Evolutionary conservation across 768 basidiomycete species (phyloP).

Genomic region (Suillus tomentosus): DNA sequence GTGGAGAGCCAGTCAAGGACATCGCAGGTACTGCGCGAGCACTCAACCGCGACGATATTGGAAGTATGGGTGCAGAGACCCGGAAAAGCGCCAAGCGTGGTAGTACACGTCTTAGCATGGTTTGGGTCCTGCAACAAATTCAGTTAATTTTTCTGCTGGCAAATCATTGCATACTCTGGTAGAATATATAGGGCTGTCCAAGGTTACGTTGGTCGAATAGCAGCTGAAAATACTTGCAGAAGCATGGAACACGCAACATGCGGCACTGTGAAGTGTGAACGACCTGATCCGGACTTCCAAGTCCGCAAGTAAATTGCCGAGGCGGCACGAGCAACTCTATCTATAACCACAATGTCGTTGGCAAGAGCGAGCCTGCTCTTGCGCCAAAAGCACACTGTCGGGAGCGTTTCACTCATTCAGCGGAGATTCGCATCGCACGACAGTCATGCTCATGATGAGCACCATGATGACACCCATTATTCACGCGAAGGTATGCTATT

Average conservation of each 20-base stretch:
- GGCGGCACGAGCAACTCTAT: conserved; percentile 12
- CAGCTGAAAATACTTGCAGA: not conserved
- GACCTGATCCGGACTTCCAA: conserved; percentile 3
- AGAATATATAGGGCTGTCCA: not conserved
- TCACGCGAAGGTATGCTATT: conserved; percentile 57
- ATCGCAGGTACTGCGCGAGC: conserved; percentile 31
- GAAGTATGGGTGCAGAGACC: conserved; percentile 48
- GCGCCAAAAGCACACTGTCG: conserved; percentile 35
- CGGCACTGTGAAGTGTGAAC: not conserved
- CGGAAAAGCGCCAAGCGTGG: conserved; percentile 50
- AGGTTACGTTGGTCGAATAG: not conserved
- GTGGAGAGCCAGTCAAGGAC: conserved; percentile 31
- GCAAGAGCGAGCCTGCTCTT: conserved; percentile 40
- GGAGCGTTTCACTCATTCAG: conserved; percentile 32
- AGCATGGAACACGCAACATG: conserved; percentile 1
- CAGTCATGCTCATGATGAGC: conserved; percentile 44
- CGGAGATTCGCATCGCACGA: conserved; percentile 47
- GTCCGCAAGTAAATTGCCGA: conserved; percentile 16
- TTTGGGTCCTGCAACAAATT: conserved; percentile 6
- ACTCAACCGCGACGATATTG: conserved; percentile 45
- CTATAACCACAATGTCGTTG: conserved; percentile 41
- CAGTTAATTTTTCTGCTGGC: not conserved
- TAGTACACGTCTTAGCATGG: conserved; percentile 43
- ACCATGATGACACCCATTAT: conserved; percentile 44
- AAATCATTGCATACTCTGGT: conserved; percentile 3